These are phyloP conservation scores for Acrocalymma vagum DNA, from an alignment of 2,329 filamentous ascomycete genomes.

Conservation along the genomic window DNA sequence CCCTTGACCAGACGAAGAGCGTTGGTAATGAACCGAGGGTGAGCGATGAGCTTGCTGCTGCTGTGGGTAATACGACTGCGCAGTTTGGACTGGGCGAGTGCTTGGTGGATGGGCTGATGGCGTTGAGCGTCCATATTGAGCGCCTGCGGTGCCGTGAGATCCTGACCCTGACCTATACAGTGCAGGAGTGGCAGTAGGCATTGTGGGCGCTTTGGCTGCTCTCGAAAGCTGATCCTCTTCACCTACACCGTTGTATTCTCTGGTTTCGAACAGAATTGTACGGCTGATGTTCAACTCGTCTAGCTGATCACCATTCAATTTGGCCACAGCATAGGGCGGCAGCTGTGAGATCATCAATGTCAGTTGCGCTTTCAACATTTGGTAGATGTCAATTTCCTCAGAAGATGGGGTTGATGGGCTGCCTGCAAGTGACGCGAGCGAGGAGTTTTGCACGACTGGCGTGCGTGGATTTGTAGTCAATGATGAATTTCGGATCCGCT, in stretches of 20 bases:
- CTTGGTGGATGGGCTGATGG: constrained; percentile 31
- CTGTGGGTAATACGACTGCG: constrained; percentile 42
- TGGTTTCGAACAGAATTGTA: constrained; percentile 75
- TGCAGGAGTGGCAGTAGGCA: constrained; percentile 36
- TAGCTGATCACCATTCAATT: constrained; percentile 86
- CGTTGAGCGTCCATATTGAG: constrained; percentile 44
- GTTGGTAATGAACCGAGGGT: constrained; percentile 46
- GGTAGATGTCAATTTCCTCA: constrained; percentile 69
- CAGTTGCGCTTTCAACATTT: constrained; percentile 78
- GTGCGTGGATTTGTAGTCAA: constrained; percentile 72
- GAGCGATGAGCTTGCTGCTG: constrained; percentile 44
- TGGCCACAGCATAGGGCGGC: constrained; percentile 85
- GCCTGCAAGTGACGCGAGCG: constrained; percentile 62
- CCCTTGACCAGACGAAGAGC: constrained; percentile 40
- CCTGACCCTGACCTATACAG: constrained; percentile 36
- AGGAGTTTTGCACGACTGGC: constrained; percentile 72
- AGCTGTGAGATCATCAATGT: constrained; percentile 76
- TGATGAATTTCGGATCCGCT: constrained; percentile 78
- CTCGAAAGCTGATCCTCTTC: constrained; percentile 76
- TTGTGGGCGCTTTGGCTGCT: constrained; percentile 50
- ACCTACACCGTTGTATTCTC: constrained; percentile 80
- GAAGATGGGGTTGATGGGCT: constrained; percentile 71
- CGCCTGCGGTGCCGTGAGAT: constrained; percentile 36
- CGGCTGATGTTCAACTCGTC: constrained; percentile 83
- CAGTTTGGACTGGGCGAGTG: constrained; percentile 37